Base-by-base conservation (phyloP, 2,329 filamentous ascomycete species). In the Pyrenochaeta sp. region DNA sequence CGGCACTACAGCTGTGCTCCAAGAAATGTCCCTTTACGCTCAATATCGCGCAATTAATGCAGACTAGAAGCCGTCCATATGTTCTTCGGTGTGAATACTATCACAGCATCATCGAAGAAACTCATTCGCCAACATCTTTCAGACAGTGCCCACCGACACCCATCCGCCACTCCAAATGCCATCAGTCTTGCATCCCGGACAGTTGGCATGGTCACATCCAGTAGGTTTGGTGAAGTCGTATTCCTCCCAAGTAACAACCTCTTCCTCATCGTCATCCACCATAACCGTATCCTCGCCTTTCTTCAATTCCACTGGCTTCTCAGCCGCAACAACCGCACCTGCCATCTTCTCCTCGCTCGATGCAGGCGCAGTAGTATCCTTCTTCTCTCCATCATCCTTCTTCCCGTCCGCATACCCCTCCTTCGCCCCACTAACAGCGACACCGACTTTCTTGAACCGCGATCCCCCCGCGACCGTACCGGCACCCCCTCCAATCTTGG, bases 401-500 rank as follows among this genome's bases (percentile, higher is more conserved):
- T 44, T 27, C 12, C 24, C 42, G 2, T 27, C 42, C 24, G 10
- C 42, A 44, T 15, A 15, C 7, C 12, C 45, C 28, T 54, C 44
- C 48, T 52, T 56, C 27, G 44, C 13, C 42, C 57, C 53, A 22
- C 62, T 50, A 19, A 69, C 71, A 5, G 58, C 61, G n/a, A 69
- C 69, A 1, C 91, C 91, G 1, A 90, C 89, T 72, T 94, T 95
- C 79, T 93, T 91, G 66, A 89, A 88, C 0, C 87, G 85, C 0
- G 80, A 79, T 1, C 65, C 66, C 2, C 49, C 64, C 12, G 46
- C 59, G 1, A 25, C 48, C 1, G 45, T 50, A 25, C 64, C 68
- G 24, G 71, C 60, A 4, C 39, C 49, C 3, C 62, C 67, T 1
- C 71, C 72, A 48, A 74, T 64, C 51, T 72, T 73, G 0, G 62